phyloP scores from a whole-genome alignment of 1,284 basidiomycete species.

The Puccinia hordei region DNA sequence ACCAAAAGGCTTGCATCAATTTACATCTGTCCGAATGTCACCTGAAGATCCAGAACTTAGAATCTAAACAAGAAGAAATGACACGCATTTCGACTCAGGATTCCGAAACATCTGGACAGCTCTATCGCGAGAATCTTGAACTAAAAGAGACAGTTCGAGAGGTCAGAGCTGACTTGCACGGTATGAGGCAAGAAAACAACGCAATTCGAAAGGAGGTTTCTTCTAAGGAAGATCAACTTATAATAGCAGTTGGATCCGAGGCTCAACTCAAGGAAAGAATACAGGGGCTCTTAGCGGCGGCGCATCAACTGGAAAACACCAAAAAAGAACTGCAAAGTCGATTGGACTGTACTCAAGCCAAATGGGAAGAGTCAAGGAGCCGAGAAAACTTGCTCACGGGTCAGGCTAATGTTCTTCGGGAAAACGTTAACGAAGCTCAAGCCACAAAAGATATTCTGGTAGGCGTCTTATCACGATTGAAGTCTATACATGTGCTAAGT shows the following conservation, averaged over 20 bases:
- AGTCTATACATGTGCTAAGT: neutral
- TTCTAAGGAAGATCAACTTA: slow-evolving; percentile 8
- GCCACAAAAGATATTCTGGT: slow-evolving; percentile 11
- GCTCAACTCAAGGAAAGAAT: neutral
- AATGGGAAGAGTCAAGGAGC: slow-evolving; percentile 37
- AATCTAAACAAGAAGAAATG: slow-evolving; percentile 15
- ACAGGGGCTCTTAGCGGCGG: slow-evolving; percentile 1
- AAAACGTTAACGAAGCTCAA: slow-evolving; percentile 27
- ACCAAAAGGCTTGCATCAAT: slow-evolving; percentile 10
- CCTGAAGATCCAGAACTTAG: slow-evolving; percentile 13
- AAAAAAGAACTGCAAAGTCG: slow-evolving; percentile 24
- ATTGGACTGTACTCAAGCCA: slow-evolving; percentile 16
- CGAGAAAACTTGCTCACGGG: slow-evolving; percentile 28
- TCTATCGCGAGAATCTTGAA: slow-evolving; percentile 7
- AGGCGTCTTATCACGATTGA: neutral
- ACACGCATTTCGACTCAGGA: slow-evolving; percentile 9
- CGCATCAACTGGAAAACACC: neutral
- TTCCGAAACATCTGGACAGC: neutral
- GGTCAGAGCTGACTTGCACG: neutral
- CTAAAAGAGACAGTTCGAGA: neutral
- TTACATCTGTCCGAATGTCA: slow-evolving; percentile 36
- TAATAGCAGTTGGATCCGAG: slow-evolving; percentile 5
- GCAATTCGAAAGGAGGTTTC: neutral
- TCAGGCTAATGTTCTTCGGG: slow-evolving; percentile 25
- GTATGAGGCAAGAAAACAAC: neutral